Base-by-base conservation (phyloP, 305 asterid genomes). In the Solanum hybrid region DNA sequence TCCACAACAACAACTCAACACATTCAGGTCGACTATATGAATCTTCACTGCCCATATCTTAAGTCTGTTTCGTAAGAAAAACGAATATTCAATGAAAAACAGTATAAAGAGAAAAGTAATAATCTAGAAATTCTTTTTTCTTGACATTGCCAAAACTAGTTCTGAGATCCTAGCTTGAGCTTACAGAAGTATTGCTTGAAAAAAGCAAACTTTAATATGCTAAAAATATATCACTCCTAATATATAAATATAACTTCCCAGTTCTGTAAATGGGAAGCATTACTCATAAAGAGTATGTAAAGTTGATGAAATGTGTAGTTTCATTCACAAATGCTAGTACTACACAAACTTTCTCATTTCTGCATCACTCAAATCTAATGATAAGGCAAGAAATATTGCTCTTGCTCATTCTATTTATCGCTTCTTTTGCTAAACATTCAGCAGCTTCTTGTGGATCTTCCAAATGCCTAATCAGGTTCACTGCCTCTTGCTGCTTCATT, bases 401-500 rank as follows among this genome's bases (percentile, higher is more conserved):
- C 91, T 78, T 94, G 93, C 93, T 92, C 95, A 90, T 93, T 92
- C 96, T 93, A 79, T 87, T 88, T 51, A 91, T 51, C 15, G 98
- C 98, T 90, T 95, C 96, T 78, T 91, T 93, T 26, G 95, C 95
- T 87, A 94, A 92, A 80, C 95, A 93, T 84, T 94, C 95, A 24
- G 96, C 95, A 86, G 98, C 96, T 88, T 91, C 94, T 88, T 94
- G 94, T 32, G 96, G 94, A 75, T 94, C 91, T 64, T 92, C 95
- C 22, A 94, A 91, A 91, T 94, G 96, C 90, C 95, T 90, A 22
- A 95, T 94, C 88, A 95, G 94, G 93, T 91, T 92, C 89, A 94
- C 94, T 19, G 98, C 96, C 92, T 95, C 96, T 91, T 95, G 95
- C 77, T 93, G 92, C 92, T 89, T 89, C 96, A 94, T 92, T 45